Base-by-base conservation (phyloP, 352 stramenopile species). In the Pythium brachiatum region DNA sequence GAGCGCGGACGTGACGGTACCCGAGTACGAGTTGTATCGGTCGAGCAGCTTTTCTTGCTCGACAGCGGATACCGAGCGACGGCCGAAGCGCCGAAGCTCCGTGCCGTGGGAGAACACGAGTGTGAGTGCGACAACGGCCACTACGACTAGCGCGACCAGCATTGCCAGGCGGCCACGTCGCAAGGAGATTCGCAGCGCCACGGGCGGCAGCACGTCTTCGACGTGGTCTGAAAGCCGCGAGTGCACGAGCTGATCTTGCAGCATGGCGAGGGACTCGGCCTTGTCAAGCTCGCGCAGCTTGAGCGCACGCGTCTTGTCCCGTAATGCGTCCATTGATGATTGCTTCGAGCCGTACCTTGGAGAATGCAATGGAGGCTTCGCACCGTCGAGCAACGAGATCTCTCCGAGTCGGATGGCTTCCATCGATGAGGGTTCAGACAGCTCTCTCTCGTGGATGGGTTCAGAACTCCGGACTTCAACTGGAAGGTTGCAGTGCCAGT, bases 1-100 rank as follows among this genome's bases (percentile, higher is more conserved):
- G 48, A 43, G 3, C n/a, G 32, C 12, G 7, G 39, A 20, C 21
- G 54, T 46, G 26, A 61, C 20, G 3, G 26, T 59, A 7, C 53
- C 53, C 39, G 53, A 60, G 53, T 41, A 39, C 23, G 53, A 52
- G 53, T 60, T 60, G 53, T 60, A 60, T 15, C n/a, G 13, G 11
- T 61, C 54, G 21, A 53, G n/a, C 39, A 61, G n/a, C 9, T 61
- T 25, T 43, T 61, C 34, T 48, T 59, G 53, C 15, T 57, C 51
- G 18, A 31, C 3, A 4, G 43, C 31, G 1, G 51, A 44, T 0
- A 57, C 2, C 9, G 5, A 3, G 20, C 51, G 7, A 7, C 51
- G 51, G 20, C 43, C 29, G 8, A 57, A 57, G 20, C 23, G 31
- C 20, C 27, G 12, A n/a, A 57, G n/a, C 29, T 39, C 51, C 23